Conservation (phyloP, 2,329 filamentous ascomycete genomes). For the Curvularia lunata region DNA sequence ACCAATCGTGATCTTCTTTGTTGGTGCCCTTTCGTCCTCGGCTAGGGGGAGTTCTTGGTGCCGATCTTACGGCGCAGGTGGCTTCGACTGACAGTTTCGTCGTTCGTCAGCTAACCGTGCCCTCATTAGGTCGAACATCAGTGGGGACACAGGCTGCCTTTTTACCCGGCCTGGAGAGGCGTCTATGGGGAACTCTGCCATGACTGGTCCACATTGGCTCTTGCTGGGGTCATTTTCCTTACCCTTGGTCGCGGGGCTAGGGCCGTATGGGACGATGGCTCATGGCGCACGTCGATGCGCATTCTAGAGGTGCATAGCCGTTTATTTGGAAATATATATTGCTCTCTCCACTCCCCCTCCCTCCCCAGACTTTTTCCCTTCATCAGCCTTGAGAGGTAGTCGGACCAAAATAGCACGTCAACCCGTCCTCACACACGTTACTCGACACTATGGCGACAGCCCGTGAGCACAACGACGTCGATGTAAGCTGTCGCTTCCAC, state of each 20-base stretch:
- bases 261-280: slow-evolving; percentile 29
- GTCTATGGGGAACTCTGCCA: slow-evolving; percentile 36
- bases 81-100: slow-evolving; percentile 28
- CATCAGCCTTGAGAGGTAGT: slow-evolving; percentile 4
- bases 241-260: slow-evolving; percentile 30
- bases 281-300: slow-evolving; percentile 42
- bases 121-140: slow-evolving; percentile 32
- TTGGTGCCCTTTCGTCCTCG: slow-evolving; percentile 40
- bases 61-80: slow-evolving; percentile 35
- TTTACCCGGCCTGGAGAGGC: slow-evolving; percentile 45
- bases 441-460: slow-evolving; percentile 51
- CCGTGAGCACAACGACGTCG: slow-evolving; percentile 44
- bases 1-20: slow-evolving; percentile 28
- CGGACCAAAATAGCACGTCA: slow-evolving; percentile 2
- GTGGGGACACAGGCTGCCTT: slow-evolving; percentile 32
- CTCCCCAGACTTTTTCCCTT: slow-evolving; percentile 35
- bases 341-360: slow-evolving; percentile 40
- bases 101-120: slow-evolving; percentile 28
- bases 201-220: slow-evolving; percentile 39
- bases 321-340: slow-evolving; percentile 45
- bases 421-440: slow-evolving; percentile 5
- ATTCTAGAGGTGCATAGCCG: slow-evolving; percentile 26
- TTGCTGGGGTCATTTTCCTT: slow-evolving; percentile 39
- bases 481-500: slow-evolving; percentile 31
- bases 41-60: slow-evolving; percentile 30